Base-by-base conservation (phyloP, 768 basidiomycete genomes). In the Royoungia palumana region DNA sequence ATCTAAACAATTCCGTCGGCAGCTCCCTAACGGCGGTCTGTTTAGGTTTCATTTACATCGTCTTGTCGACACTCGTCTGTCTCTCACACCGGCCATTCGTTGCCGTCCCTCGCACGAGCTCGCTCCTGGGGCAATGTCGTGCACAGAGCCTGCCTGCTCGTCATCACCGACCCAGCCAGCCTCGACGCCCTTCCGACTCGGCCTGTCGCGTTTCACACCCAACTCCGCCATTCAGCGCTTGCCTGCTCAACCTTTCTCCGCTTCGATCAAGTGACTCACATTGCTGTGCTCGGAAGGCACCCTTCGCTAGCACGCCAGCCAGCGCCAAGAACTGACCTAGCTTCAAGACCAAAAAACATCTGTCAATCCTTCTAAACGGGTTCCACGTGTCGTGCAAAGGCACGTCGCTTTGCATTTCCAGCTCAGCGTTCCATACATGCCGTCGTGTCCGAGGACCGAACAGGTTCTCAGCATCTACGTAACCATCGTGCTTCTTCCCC, bases 11-110 rank as follows among this genome's bases (percentile, higher is more conserved):
- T 45, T 47, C 57, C 56, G 51, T 54, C 53, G 53, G 58, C 46
- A 53, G 49, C 52, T 49, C 58, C 41, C 61, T 56, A 62, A 55
- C 63, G 17, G 60, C 65, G 58, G 51, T 50, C 45, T 50, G 56
- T 59, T 63, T 63, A 56, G 47, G 62, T 64, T 60, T 64, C 60
- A 58, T 67, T 62, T 57, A 16, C 50, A 54, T 65, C 64, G 54
- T 62, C 52, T 52, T 55, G 47, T 66, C 52, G 63, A 51, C 56
- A 35, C 28, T 32, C 19, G 36, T 10, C 12, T 39, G 13, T 25
- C 47, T 67, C 66, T 49, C 66, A 67, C 66, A 58, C 43, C 66
- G 66, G 66, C 51, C 61, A 44, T 34, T 9, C 8, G 17, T 57
- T 47, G 39, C 66, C 66, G 66, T 34, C 7, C 12, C 42, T 17